Evolutionary conservation across 176 grass and related monocot species (phyloP).

Genomic region (Coix lacrymajobi): DNA sequence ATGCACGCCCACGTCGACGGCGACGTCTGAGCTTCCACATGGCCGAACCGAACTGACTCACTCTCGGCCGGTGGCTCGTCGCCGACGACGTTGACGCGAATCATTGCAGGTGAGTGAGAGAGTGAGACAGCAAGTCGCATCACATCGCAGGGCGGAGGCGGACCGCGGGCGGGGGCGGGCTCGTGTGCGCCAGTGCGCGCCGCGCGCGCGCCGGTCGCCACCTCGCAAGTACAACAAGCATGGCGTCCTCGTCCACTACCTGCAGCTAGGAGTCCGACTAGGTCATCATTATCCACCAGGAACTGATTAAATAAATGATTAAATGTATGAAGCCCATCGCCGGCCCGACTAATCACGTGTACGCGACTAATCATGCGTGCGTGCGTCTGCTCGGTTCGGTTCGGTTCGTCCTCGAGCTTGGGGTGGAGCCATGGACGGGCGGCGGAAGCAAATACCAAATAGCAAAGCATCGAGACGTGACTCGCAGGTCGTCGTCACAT

Average conservation of each 20-base stretch:
- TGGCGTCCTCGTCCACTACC: background rate
- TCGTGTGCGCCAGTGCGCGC: background rate
- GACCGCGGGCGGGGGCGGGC: too few relatives aligned
- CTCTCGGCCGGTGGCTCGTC: conserved; percentile 28
- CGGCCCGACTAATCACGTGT: background rate
- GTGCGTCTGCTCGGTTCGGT: too few relatives aligned
- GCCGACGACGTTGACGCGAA: conserved; percentile 24
- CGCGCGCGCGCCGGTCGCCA: background rate
- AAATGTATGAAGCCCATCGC: background rate
- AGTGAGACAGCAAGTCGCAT: conserved; percentile 13
- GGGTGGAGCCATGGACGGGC: background rate
- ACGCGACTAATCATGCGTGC: conserved; percentile 1
- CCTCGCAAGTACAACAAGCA: conserved; percentile 5
- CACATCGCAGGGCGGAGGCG: background rate
- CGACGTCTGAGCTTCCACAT: conserved; percentile 65
- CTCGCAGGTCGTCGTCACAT: conserved; percentile 5
- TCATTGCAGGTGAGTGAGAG: conserved; percentile 27
- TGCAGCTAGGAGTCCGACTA: background rate
- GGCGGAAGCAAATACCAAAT: background rate
- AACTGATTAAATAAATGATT: background rate
- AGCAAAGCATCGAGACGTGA: background rate
- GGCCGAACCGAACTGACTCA: background rate
- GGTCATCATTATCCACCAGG: background rate
- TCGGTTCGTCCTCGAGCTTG: background rate
- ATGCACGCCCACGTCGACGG: conserved; percentile 4